Evolutionary conservation across 306 rosid genomes (phyloP).

Genomic region (Lithocarpus polystachyus): DNA sequence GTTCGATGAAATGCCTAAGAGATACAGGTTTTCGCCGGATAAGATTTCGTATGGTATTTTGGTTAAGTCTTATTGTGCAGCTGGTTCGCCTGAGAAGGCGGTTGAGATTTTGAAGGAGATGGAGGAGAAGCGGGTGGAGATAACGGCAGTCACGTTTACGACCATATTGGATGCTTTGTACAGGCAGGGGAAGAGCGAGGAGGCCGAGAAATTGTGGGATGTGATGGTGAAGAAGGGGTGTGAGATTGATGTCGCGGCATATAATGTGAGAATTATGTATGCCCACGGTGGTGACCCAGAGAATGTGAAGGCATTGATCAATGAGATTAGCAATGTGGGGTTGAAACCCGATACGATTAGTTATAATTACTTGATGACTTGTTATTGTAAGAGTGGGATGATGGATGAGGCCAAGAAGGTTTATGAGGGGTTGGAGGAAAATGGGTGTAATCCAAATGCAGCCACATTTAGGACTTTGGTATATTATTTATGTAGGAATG

Average conservation of each 20-base stretch:
- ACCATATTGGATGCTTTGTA: slow-evolving; percentile 47
- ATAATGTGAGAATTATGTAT: slow-evolving; percentile 51
- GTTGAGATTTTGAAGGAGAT: slow-evolving; percentile 30
- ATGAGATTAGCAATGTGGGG: slow-evolving; percentile 53
- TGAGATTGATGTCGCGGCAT: slow-evolving; percentile 45
- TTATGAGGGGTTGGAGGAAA: slow-evolving; percentile 37
- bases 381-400: slow-evolving; percentile 50
- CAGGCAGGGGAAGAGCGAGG: slow-evolving; percentile 44
- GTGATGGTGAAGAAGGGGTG: slow-evolving; percentile 51
- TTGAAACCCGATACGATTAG: slow-evolving; percentile 50
- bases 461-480: slow-evolving; percentile 54
- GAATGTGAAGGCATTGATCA: slow-evolving; percentile 41
- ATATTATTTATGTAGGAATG: slow-evolving; percentile 45
- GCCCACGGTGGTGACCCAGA: slow-evolving; percentile 47
- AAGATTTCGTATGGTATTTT: slow-evolving; percentile 56
- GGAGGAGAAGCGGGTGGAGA: slow-evolving; percentile 47
- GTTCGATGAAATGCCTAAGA: slow-evolving; percentile 55
- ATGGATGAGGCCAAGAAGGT: slow-evolving; percentile 54
- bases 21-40: slow-evolving; percentile 41
- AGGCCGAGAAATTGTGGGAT: slow-evolving; percentile 59
- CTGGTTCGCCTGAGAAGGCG: slow-evolving; percentile 41
- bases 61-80: slow-evolving; percentile 44
- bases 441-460: slow-evolving; percentile 52
- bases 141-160: slow-evolving; percentile 49
- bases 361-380: slow-evolving; percentile 57